Evolutionary conservation across 2,329 filamentous ascomycete genomes (phyloP), one percentile per base, ranked within the genome.

Genomic region (Anisogramma anomala): DNA sequence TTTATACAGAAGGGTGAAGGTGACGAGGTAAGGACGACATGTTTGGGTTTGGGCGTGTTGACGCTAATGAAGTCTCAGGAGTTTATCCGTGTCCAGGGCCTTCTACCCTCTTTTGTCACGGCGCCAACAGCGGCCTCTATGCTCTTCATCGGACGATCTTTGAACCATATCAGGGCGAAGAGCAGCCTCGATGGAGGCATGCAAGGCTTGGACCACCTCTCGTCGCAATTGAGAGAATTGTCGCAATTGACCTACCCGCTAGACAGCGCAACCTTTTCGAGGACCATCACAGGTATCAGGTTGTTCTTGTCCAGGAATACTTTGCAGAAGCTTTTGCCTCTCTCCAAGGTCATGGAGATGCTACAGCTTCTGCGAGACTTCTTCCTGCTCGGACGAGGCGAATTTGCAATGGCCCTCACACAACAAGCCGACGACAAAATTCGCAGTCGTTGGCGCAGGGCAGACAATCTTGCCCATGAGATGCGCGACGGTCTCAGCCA

Each of bases 401-500:
- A 96, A 58, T 98, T 98, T 58, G 86, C 88, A 15, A 79, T 91
- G 61, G 81, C 83, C 0, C 63, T 98, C 19, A 85, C 93, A 1
- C 75, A 81, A 26, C 84, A 95, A 62, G 86, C 89, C 1, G 86
- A 95, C 50, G 76, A 82, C 41, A 82, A 79, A 50, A 72, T 91
- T 18, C 72, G 77, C n/a, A 79, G 75, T 49, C 77, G 85, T 36
- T 84, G 84, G 70, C 76, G 71, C 50, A 67, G 78, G 48, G 67
- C 76, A 9, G 72, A 75, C 28, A 77, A 75, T 39, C 56, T 78
- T 5, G 69, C 67, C 2, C 69, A 68, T 55, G 70, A 75, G 54
- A 73, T 71, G 53, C 59, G 70, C 55, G 74, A 77, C 45, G 67
- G 70, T 4, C 53, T 86, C 3, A 71, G 72, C 32, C 74, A 74